Evolutionary conservation across 1,284 basidiomycete genomes (phyloP), one percentile per base, ranked within the genome.

Genomic region (Fereydounia khargensis): DNA sequence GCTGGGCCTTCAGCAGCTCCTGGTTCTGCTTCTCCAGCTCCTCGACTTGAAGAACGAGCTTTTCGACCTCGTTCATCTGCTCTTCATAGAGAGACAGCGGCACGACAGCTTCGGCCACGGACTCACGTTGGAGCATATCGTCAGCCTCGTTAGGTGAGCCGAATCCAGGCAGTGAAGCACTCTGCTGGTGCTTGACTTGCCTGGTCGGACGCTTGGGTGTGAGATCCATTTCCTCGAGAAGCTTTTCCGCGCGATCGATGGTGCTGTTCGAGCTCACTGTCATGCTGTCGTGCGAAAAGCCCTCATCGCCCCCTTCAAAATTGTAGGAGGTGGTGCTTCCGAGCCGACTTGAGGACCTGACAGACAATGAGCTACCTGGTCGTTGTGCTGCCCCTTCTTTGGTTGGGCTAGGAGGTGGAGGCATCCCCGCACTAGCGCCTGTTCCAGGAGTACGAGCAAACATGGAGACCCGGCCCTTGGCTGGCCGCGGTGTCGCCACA

Each of bases 161-260:
- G 47, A 43, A 41, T 6, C 35, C 43, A 0, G 32, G 31, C 13
- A 36, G 13, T 18, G 36, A 24, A 4, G 23, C 31, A 18, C 31
- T 33, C 31, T 33, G 31, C 31, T 33, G 31, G 17, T 33, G 31
- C n/a, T 18, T 6, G 31, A 9, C 13, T 18, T n/a, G 3, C 17
- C 4, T 17, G 31, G 31, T 4, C 13, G 61, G 53, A 33, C 58
- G 62, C 43, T 46, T 47, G 11, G 60, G 56, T 0, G 52, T 54
- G 18, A 64, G 61, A 23, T 66, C 57, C 51, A 70, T 62, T 40
- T 67, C 50, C 31, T 66, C 63, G 18, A 53, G 43, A 21, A 65
- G 45, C 17, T 28, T 81, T 65, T 17, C 81, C 79, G 16, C 81
- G 70, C 54, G 84, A 79, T 37, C 78, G 71, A 80, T 46, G 41